Evolutionary conservation across 2,329 filamentous ascomycete genomes (phyloP), one percentile per base, ranked within the genome.

Genomic region (Calonectria pseudoturangicola): DNA sequence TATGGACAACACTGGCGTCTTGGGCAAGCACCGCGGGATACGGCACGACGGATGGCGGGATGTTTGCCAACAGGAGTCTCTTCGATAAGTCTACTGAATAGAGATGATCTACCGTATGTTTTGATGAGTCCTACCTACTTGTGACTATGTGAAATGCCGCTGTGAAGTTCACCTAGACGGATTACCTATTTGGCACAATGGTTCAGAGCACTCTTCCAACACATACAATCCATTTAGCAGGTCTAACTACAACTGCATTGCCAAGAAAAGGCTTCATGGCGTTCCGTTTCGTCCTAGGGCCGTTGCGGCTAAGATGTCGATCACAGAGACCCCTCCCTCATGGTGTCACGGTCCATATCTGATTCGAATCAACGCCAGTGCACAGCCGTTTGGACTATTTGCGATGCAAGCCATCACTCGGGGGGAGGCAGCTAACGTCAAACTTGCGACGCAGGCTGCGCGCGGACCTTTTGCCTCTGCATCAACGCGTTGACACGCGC

Each of bases 1-100:
- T 77, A 80, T 74, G 76, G 76, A 77, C 75, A 77, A 58, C 73
- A 74, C 77, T 72, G 79, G 79, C 79, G 79, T 81, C 79, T 80
- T 77, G 77, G 79, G 66, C 75, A 74, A 66, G 73, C 74, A 75
- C 76, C 73, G 73, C 74, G 76, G 79, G 73, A 76, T 74, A 78
- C 71, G 79, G 79, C 75, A 80, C 74, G 79, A 76, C 71, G 77
- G 72, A 80, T 79, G 78, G 77, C 75, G 76, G 79, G 72, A 80
- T 51, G 64, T 75, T 77, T 78, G 72, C 71, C 69, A 68, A 72
- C 70, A 69, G 70, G 72, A 74, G 60, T 74, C 70, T 76, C 60
- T 72, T 73, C 76, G 77, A 75, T 75, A 74, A 75, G 73, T 76
- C 51, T 78, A 76, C 73, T 76, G 77, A 79, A 81, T 79, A 79